Conservation (phyloP, 352 stramenopile species). For the Globisporangium nodosum region DNA sequence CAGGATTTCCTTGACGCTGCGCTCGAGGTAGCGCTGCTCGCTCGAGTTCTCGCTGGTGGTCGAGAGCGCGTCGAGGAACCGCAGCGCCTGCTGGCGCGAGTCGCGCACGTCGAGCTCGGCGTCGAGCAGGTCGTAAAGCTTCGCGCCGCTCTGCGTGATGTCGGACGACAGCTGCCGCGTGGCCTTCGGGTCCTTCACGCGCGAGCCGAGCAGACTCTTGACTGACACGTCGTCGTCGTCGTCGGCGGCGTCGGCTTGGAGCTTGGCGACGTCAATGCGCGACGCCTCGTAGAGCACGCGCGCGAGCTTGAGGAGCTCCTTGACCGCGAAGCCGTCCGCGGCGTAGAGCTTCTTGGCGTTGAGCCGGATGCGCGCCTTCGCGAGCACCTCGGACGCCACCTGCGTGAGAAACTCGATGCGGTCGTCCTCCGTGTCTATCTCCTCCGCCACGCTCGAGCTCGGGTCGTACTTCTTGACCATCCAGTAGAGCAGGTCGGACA, state of each 20-base stretch:
- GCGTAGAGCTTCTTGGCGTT: slow-evolving; percentile 96
- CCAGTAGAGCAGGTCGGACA: slow-evolving; percentile 95
- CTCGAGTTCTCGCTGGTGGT: slow-evolving; percentile 78
- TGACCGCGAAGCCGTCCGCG: slow-evolving; percentile 91
- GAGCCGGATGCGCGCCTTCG: slow-evolving; percentile 90
- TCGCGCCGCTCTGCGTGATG: slow-evolving; percentile 91
- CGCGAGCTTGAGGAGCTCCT: slow-evolving; percentile 94
- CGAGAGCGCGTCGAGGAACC: slow-evolving; percentile 89
- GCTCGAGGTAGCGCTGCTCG: slow-evolving; percentile 88
- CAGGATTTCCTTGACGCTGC: slow-evolving; percentile 74
- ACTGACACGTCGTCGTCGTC: slow-evolving; percentile 70
- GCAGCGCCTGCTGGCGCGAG: slow-evolving; percentile 75
- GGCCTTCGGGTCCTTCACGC: slow-evolving; percentile 86
- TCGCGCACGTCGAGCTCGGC: slow-evolving; percentile 88
- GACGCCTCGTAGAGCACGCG: slow-evolving; percentile 90
- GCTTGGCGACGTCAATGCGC: slow-evolving; percentile 50
- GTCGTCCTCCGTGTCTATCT: slow-evolving; percentile 95
- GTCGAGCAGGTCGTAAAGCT: slow-evolving; percentile 90
- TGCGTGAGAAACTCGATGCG: slow-evolving; percentile 92
- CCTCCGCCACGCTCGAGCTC: slow-evolving; percentile 81
- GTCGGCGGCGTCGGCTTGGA: slow-evolving; percentile 39
- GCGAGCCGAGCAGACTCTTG: slow-evolving; percentile 65
- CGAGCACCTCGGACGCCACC: slow-evolving; percentile 72
- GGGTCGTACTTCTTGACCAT: slow-evolving; percentile 94
- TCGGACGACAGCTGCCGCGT: slow-evolving; percentile 89